A percentile compares a stretch with the other conserved stretches of the same genome.
Conservation (phyloP, 331 rosid species). For the Quercus lobata region DNA sequence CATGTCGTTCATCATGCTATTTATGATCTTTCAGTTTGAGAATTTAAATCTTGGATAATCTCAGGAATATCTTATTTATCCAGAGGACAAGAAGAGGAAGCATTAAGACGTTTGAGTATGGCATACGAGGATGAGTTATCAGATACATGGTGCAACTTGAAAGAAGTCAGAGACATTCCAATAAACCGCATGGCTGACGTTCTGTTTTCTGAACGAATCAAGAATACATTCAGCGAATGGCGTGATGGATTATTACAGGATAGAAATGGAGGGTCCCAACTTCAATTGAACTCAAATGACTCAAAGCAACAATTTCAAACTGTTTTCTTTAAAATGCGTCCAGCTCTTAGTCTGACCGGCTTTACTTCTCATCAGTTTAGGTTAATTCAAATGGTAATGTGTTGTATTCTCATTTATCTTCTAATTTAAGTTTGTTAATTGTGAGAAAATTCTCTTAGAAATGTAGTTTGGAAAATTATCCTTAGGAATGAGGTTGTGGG, state of each 20-base stretch:
- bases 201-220: constrained; percentile 76
- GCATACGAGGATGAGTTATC: constrained; percentile 36
- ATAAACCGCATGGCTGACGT: constrained; percentile 48
- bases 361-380: constrained; percentile 80
- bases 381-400: constrained; percentile 76
- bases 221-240: constrained; percentile 69
- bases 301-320: constrained; percentile 60
- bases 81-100: constrained; percentile 80
- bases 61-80: constrained; percentile 99
- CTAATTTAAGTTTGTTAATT: not conserved
- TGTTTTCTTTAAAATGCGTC: constrained; percentile 73
- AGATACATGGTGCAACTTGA: constrained; percentile 24
- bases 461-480: too few species aligned
- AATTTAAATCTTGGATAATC: constrained; percentile 52
- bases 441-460: too few species aligned
- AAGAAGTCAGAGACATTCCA: constrained; percentile 40
- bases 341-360: constrained; percentile 69
- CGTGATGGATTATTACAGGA: constrained; percentile 58
- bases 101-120: constrained; percentile 38
- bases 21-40: constrained; percentile 36
- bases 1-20: not conserved
- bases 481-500: too few species aligned
- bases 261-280: constrained; percentile 36
- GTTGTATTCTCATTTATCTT: not conserved
- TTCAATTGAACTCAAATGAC: constrained; percentile 38